A percentile compares a stretch with the other conserved stretches of the same genome.
These are phyloP conservation scores for Lactarius evosmus DNA, from an alignment of 768 basidiomycete genomes.

Conservation along the genomic window DNA sequence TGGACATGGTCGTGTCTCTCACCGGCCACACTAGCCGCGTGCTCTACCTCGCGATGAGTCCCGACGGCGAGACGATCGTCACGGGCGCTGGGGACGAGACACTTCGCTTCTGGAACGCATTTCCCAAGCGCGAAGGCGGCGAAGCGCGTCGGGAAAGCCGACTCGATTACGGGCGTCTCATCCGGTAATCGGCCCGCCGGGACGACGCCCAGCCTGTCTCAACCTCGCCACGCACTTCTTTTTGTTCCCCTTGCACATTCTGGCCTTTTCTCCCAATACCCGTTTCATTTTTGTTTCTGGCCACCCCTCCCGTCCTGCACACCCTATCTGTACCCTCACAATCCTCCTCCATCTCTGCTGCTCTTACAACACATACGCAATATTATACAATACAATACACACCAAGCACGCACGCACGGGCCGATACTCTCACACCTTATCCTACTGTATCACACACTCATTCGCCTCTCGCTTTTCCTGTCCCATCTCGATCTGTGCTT, in stretches of 20 bases:
- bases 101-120: slow-evolving; percentile 95
- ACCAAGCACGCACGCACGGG: slow-evolving; percentile 12
- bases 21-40: slow-evolving; percentile 95
- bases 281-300: slow-evolving; percentile 7
- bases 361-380: slow-evolving; percentile 11
- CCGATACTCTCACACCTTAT: slow-evolving; percentile 15
- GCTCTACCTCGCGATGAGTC: slow-evolving; percentile 94
- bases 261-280: slow-evolving; percentile 8
- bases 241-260: neutral
- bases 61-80: slow-evolving; percentile 96
- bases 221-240: neutral
- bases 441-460: slow-evolving; percentile 17
- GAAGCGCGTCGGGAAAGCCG: slow-evolving; percentile 39
- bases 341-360: slow-evolving; percentile 1
- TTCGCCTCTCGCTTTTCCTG: neutral
- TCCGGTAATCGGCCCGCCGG: slow-evolving; percentile 31
- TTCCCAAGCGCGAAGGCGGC: slow-evolving; percentile 65
- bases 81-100: slow-evolving; percentile 99
- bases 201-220: neutral
- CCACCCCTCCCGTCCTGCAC: neutral
- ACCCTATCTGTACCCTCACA: slow-evolving; percentile 20
- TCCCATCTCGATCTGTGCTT: slow-evolving; percentile 22
- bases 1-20: slow-evolving; percentile 92
- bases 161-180: slow-evolving; percentile 46
- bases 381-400: slow-evolving; percentile 15